These are phyloP conservation scores for Aureobasidium sp. DNA, from an alignment of 2,329 filamentous ascomycete genomes.

Conservation along the genomic window DNA sequence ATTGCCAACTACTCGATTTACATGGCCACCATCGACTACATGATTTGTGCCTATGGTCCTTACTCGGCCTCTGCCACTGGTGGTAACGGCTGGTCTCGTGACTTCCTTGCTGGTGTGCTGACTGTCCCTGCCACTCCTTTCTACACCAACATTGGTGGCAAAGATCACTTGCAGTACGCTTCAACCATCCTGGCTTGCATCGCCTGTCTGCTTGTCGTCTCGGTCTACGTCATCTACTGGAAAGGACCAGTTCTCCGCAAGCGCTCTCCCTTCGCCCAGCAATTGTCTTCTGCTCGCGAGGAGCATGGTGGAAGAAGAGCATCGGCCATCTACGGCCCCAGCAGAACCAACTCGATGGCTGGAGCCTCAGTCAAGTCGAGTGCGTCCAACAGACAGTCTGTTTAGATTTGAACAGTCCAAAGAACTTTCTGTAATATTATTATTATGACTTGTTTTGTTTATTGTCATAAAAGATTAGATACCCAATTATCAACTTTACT, in stretches of 20 bases:
- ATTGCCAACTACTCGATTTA: slow-evolving; percentile 60
- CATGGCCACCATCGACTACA: slow-evolving; percentile 73
- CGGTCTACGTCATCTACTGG: slow-evolving; percentile 52
- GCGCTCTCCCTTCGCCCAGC: slow-evolving; percentile 47
- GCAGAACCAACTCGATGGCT: slow-evolving; percentile 5
- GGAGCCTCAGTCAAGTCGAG: slow-evolving; percentile 2
- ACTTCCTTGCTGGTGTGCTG: slow-evolving; percentile 67
- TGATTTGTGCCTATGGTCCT: slow-evolving; percentile 66
- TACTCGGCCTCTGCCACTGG: slow-evolving; percentile 71
- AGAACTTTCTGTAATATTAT: background rate
- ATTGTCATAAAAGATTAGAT: background rate
- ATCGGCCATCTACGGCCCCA: slow-evolving; percentile 12
- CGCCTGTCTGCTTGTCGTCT: slow-evolving; percentile 44
- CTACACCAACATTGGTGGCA: slow-evolving; percentile 38
- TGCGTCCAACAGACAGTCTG: background rate
- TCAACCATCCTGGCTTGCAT: slow-evolving; percentile 50
- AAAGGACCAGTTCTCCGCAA: slow-evolving; percentile 48
- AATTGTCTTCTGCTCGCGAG: slow-evolving; percentile 24
- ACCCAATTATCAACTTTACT: background rate
- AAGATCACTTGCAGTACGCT: slow-evolving; percentile 46
- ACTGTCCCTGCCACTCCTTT: slow-evolving; percentile 62
- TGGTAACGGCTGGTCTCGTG: slow-evolving; percentile 67
- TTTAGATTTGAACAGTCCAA: background rate
- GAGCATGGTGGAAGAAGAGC: slow-evolving; percentile 14
- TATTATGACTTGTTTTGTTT: slow-evolving; percentile 3